Conservation (phyloP, 768 basidiomycete genomes). For the Crepidotus variabilis region DNA sequence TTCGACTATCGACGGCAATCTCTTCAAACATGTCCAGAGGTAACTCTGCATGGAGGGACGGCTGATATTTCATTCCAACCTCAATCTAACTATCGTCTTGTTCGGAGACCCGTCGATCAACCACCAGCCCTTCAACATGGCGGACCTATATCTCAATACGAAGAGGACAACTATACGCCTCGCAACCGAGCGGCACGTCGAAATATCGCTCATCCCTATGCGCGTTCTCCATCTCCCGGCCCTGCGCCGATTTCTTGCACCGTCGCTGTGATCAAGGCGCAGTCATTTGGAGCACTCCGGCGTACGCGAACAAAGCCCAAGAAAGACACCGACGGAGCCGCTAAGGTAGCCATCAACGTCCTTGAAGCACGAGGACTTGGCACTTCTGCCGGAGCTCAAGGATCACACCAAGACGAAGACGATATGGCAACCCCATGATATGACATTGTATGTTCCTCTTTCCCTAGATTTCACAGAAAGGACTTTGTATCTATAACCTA, state of each 20-base stretch:
- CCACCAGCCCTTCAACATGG: conserved; percentile 30
- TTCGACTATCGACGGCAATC: conserved; percentile 65
- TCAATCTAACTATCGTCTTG: conserved; percentile 53
- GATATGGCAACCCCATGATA: conserved; percentile 25
- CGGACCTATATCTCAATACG: conserved; percentile 29
- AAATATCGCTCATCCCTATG: conserved; percentile 40
- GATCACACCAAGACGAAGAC: conserved; percentile 53
- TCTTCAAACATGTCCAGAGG: conserved; percentile 49
- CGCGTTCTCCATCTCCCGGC: conserved; percentile 46
- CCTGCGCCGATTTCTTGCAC: conserved; percentile 64
- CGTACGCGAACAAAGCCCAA: conserved; percentile 73
- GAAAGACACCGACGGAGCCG: conserved; percentile 64
- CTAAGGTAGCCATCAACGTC: conserved; percentile 78
- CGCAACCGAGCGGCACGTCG: conserved; percentile 55
- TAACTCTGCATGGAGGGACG: conserved; percentile 70
- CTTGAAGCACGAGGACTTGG: conserved; percentile 73
- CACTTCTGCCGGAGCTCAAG: conserved; percentile 34
- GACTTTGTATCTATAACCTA: conserved; percentile 24
- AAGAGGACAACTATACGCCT: conserved; percentile 50
- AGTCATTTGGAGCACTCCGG: conserved; percentile 82
- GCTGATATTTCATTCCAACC: conserved; percentile 60
- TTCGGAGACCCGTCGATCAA: conserved; percentile 14
- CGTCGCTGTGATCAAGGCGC: conserved; percentile 87
- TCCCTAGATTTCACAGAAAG: conserved; percentile 8
- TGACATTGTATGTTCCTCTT: not conserved